Evolutionary conservation across 352 stramenopile genomes (phyloP).

Genomic region (Globisporangium yorkense): DNA sequence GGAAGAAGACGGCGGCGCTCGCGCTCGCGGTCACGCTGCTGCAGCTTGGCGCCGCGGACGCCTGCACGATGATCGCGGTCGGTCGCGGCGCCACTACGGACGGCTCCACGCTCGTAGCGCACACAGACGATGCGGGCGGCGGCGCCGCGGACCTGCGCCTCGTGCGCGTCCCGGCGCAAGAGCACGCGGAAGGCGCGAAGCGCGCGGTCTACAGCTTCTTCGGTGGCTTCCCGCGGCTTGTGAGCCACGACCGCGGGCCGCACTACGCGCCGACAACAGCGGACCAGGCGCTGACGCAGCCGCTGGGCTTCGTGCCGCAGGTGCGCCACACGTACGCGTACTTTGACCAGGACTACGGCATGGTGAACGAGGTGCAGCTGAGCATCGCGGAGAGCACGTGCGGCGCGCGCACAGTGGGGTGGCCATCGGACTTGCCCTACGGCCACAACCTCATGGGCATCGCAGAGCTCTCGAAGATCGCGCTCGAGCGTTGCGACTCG

Average conservation of each 20-base stretch:
- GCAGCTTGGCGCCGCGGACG: slow-evolving; percentile 2
- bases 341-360: slow-evolving; percentile 92
- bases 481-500: slow-evolving; percentile 84
- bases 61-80: slow-evolving; percentile 88
- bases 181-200: slow-evolving; percentile 33
- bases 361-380: slow-evolving; percentile 94
- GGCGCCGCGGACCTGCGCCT: slow-evolving; percentile 88
- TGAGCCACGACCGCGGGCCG: slow-evolving; percentile 58
- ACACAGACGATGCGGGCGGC: slow-evolving; percentile 82
- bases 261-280: slow-evolving; percentile 45
- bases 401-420: slow-evolving; percentile 73
- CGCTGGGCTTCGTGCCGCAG: slow-evolving; percentile 86
- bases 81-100: slow-evolving; percentile 67
- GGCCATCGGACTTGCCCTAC: slow-evolving; percentile 42
- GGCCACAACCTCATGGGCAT: slow-evolving; percentile 90
- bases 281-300: slow-evolving; percentile 29
- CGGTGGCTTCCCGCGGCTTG: slow-evolving; percentile 65
- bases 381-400: slow-evolving; percentile 94
- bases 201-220: slow-evolving; percentile 70
- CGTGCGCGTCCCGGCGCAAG: slow-evolving; percentile 84
- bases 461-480: slow-evolving; percentile 86
- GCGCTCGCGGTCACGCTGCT: not conserved
- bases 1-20: not conserved
- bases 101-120: slow-evolving; percentile 86
- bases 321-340: slow-evolving; percentile 90